Conservation (phyloP, 176 grass and related monocot species). For the Triticum turgidum region DNA sequence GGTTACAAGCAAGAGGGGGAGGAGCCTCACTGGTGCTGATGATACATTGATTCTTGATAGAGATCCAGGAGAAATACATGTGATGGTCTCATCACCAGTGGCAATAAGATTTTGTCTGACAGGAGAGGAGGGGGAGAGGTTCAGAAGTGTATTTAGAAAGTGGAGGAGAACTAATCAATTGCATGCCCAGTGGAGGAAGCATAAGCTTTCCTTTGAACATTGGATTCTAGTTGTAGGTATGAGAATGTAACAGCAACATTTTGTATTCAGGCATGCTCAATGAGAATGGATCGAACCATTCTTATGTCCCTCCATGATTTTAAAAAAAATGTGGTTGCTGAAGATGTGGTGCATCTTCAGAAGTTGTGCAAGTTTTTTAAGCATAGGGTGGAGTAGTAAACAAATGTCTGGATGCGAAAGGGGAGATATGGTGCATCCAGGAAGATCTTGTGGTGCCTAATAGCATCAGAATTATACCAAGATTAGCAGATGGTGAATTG, state of each 20-base stretch:
- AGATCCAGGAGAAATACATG: not conserved
- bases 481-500: not conserved
- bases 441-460: not conserved
- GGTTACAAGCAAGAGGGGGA: not conserved
- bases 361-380: not conserved
- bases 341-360: not conserved
- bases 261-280: not conserved
- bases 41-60: not conserved
- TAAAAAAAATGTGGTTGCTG: not conserved
- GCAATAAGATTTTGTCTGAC: not conserved
- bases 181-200: not conserved
- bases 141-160: constrained; percentile 20
- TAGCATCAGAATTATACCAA: not conserved
- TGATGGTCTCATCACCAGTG: not conserved
- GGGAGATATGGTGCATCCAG: no score
- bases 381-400: not conserved
- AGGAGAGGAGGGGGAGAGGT: not conserved
- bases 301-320: not conserved
- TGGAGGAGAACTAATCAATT: not conserved
- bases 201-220: not conserved
- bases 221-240: not conserved
- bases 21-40: not conserved
- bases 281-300: not conserved
- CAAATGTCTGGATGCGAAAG: not conserved
- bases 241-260: not conserved